A percentile compares a stretch with the other conserved stretches of the same genome.
These are phyloP conservation scores for Pisolithus albus DNA, from an alignment of 768 basidiomycete genomes.

Conservation along the genomic window DNA sequence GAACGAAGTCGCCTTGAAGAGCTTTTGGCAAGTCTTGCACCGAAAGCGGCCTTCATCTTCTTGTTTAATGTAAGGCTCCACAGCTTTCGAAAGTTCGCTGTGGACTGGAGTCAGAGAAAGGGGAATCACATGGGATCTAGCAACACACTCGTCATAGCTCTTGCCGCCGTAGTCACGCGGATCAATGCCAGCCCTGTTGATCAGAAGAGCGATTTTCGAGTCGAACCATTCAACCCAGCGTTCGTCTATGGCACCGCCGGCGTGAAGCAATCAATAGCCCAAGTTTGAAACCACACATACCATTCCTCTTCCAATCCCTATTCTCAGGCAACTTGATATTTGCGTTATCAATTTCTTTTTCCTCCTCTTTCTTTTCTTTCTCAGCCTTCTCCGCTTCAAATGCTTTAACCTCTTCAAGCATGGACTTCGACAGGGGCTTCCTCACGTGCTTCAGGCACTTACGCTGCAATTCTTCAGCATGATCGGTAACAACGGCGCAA, in stretches of 20 bases:
- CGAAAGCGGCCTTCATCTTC: constrained; percentile 97
- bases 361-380: constrained; percentile 44
- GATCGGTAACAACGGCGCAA: constrained; percentile 88
- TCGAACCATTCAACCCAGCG: constrained; percentile 90
- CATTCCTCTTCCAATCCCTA: constrained; percentile 58
- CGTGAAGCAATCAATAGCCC: constrained; percentile 8
- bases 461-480: constrained; percentile 90
- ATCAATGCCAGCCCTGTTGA: constrained; percentile 75
- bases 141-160: constrained; percentile 76
- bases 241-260: constrained; percentile 47
- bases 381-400: constrained; percentile 39
- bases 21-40: constrained; percentile 93
- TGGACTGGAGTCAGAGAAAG: constrained; percentile 9
- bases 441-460: constrained; percentile 92
- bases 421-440: constrained; percentile 58
- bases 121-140: constrained; percentile 12
- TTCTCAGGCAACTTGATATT: constrained; percentile 34
- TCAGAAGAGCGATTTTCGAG: constrained; percentile 72
- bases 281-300: constrained; percentile 32
- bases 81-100: constrained; percentile 77
- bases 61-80: constrained; percentile 80
- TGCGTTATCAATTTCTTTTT: constrained; percentile 32
- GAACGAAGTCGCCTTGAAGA: constrained; percentile 96
- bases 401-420: constrained; percentile 55
- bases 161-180: constrained; percentile 86